phyloP scores from a whole-genome alignment of 345 rosid genomes.

The Citrus australasica region DNA sequence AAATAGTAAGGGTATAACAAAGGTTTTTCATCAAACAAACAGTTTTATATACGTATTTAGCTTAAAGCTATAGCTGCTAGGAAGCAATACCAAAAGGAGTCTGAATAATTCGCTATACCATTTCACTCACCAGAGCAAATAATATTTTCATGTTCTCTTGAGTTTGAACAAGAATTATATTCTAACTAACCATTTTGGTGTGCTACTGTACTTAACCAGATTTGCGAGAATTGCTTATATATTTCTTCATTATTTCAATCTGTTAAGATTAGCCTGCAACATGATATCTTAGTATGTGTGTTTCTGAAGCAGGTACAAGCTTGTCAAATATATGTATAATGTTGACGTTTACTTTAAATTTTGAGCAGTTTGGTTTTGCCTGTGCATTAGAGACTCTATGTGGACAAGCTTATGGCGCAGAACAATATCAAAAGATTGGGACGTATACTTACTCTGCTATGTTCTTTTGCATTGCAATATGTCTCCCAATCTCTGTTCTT shows the following conservation, averaged over 20 bases:
- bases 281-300: neutral
- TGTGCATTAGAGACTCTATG: conserved; percentile 63
- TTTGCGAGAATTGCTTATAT: neutral
- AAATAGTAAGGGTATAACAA: too few relatives aligned
- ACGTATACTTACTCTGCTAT: conserved; percentile 37
- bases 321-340: neutral
- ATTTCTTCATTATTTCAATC: neutral
- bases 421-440: conserved; percentile 41
- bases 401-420: conserved; percentile 70
- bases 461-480: conserved; percentile 26
- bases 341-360: neutral
- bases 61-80: too few relatives aligned
- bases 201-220: too few relatives aligned
- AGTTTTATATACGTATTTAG: too few relatives aligned
- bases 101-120: too few relatives aligned
- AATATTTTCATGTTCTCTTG: too few relatives aligned
- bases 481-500: conserved; percentile 35
- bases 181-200: too few relatives aligned
- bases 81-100: too few relatives aligned
- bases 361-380: conserved; percentile 41
- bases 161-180: too few relatives aligned
- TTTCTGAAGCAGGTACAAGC: neutral
- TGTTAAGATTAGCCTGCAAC: neutral
- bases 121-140: too few relatives aligned
- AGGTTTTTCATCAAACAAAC: too few relatives aligned